A percentile compares a stretch with the other conserved stretches of the same genome.
Conservation (phyloP, 2,329 filamentous ascomycete genomes). For the Cercospora janseana region DNA sequence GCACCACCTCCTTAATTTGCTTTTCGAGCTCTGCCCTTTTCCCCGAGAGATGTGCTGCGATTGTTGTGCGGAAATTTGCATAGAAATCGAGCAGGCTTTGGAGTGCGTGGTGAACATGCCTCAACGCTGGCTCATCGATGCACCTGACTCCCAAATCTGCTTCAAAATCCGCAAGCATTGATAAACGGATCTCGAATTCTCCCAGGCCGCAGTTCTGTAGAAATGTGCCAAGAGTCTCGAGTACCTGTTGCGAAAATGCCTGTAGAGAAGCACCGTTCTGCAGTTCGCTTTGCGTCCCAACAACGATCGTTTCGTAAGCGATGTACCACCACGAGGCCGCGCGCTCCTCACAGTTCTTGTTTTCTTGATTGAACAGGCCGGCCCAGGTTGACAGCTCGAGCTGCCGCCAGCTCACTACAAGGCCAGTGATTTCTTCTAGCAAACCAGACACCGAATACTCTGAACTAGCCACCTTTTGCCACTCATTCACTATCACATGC, state of each 20-base stretch:
- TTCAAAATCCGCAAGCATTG: conserved; percentile 61
- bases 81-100: conserved; percentile 77
- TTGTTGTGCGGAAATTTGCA: conserved; percentile 64
- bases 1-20: conserved; percentile 86
- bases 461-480: conserved; percentile 88
- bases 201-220: conserved; percentile 76
- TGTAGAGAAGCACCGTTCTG: conserved; percentile 43
- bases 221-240: conserved; percentile 76
- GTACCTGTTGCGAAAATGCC: conserved; percentile 64
- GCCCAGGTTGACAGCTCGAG: conserved; percentile 92
- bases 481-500: conserved; percentile 82
- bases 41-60: conserved; percentile 63
- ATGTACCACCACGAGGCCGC: conserved; percentile 95
- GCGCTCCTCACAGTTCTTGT: conserved; percentile 69
- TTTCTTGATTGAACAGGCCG: conserved; percentile 80
- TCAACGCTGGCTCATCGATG: conserved; percentile 46
- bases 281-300: conserved; percentile 48
- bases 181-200: conserved; percentile 70
- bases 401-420: conserved; percentile 84
- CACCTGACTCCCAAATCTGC: conserved; percentile 64
- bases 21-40: conserved; percentile 80
- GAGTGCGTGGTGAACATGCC: conserved; percentile 62
- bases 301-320: conserved; percentile 85
- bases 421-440: conserved; percentile 74
- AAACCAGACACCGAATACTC: conserved; percentile 67